phyloP scores from a whole-genome alignment of 345 rosid species.

The Lepidium africanum region DNA sequence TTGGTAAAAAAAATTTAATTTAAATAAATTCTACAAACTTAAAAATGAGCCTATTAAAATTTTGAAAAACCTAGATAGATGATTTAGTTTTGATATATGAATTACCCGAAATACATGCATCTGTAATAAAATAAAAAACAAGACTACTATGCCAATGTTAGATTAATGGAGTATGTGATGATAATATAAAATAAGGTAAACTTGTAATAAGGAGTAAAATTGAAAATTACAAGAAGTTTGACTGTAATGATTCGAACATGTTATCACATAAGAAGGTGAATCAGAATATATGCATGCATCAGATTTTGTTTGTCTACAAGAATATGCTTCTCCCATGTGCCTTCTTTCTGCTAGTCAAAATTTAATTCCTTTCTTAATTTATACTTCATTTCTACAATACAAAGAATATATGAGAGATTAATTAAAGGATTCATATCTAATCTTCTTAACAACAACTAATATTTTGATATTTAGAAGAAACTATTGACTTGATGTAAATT shows the following conservation, averaged over 20 bases:
- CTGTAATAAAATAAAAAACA: too few species aligned
- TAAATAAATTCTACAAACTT: too few species aligned
- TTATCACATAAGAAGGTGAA: constrained; percentile 9
- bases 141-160: too few species aligned
- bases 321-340: constrained; percentile 25
- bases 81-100: too few species aligned
- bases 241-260: constrained; percentile 29
- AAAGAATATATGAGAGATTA: neutral
- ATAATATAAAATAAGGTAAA: neutral
- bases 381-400: neutral
- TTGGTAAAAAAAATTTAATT: too few species aligned
- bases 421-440: neutral
- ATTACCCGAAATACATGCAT: too few species aligned
- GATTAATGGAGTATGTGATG: neutral
- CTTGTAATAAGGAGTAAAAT: neutral
- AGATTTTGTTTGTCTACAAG: constrained; percentile 20
- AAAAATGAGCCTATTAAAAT: too few species aligned
- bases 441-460: too few species aligned
- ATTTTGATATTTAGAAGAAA: neutral
- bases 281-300: constrained; percentile 27
- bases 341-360: neutral
- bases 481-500: neutral
- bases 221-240: constrained; percentile 9
- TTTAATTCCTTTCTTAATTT: neutral
- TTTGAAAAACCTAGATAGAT: too few species aligned